These are phyloP conservation scores for Mycosphaerelloides madeirae DNA, from an alignment of 2,329 filamentous ascomycete species.

Conservation along the genomic window DNA sequence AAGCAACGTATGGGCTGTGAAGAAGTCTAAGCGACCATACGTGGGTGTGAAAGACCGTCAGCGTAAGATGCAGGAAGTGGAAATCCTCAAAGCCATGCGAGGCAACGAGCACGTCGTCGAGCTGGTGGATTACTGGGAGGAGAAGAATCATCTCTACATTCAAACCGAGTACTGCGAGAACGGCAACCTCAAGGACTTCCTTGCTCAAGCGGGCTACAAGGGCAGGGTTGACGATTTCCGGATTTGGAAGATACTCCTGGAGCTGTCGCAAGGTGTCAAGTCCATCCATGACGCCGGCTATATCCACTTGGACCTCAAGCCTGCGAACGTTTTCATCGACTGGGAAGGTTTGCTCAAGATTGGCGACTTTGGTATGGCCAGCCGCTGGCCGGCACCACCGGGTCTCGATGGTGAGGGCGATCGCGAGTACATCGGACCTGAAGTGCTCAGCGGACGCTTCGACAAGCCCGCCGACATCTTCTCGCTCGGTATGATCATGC, in stretches of 20 bases:
- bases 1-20: conserved; percentile 73
- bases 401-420: conserved; percentile 89
- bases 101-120: conserved; percentile 81
- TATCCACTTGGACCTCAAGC: conserved; percentile 80
- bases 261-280: conserved; percentile 74
- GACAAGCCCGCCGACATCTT: conserved; percentile 93
- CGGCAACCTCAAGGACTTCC: conserved; percentile 80
- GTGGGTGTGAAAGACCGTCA: conserved; percentile 75
- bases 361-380: conserved; percentile 79
- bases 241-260: conserved; percentile 95
- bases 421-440: conserved; percentile 90
- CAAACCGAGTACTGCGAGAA: conserved; percentile 97
- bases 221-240: conserved; percentile 92
- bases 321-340: conserved; percentile 76
- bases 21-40: conserved; percentile 81
- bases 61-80: conserved; percentile 77
- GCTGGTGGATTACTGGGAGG: conserved; percentile 83
- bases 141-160: conserved; percentile 81
- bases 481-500: conserved; percentile 85
- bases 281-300: conserved; percentile 86
- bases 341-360: conserved; percentile 81
- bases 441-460: conserved; percentile 79
- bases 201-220: conserved; percentile 74
- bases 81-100: conserved; percentile 69
- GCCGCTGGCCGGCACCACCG: conserved; percentile 67